A percentile compares a stretch with the other conserved stretches of the same genome.
Conservation (phyloP, 495 filamentous ascomycete species). For the Penicillium daleae region DNA sequence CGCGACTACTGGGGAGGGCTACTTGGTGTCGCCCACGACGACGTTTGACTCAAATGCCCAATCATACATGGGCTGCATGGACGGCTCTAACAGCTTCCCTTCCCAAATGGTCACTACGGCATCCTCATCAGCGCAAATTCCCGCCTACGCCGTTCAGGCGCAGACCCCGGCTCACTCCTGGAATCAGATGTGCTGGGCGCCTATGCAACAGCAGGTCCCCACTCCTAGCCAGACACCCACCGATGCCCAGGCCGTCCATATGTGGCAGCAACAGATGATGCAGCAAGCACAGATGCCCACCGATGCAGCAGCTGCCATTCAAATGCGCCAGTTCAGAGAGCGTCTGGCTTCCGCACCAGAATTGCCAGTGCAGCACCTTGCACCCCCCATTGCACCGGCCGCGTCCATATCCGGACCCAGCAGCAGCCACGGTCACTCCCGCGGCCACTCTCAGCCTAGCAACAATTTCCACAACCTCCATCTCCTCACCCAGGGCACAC, state of each 20-base stretch:
- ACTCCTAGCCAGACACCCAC: slow-evolving; percentile 29
- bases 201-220: slow-evolving; percentile 31
- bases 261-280: slow-evolving; percentile 42
- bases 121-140: slow-evolving; percentile 30
- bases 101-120: slow-evolving; percentile 22
- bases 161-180: slow-evolving; percentile 22
- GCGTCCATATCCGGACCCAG: slow-evolving; percentile 28
- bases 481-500: slow-evolving; percentile 32
- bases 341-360: slow-evolving; percentile 47
- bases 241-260: slow-evolving; percentile 30
- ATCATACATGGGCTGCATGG: slow-evolving; percentile 33
- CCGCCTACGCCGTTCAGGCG: slow-evolving; percentile 30
- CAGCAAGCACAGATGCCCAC: slow-evolving; percentile 30
- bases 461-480: slow-evolving; percentile 30
- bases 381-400: slow-evolving; percentile 16
- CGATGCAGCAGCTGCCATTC: slow-evolving; percentile 27
- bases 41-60: slow-evolving; percentile 30
- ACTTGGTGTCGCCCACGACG: slow-evolving; percentile 37
- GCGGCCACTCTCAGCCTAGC: slow-evolving; percentile 33
- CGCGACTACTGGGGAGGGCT: slow-evolving; percentile 27
- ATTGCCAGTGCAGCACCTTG: slow-evolving; percentile 33
- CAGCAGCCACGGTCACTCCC: slow-evolving; percentile 26
- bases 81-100: slow-evolving; percentile 18
- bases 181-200: slow-evolving; percentile 31
- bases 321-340: slow-evolving; percentile 44